A percentile compares a stretch with the other conserved stretches of the same genome.
phyloP scores from a whole-genome alignment of 441 rosid genomes.

The Pelargonium hybrid region DNA sequence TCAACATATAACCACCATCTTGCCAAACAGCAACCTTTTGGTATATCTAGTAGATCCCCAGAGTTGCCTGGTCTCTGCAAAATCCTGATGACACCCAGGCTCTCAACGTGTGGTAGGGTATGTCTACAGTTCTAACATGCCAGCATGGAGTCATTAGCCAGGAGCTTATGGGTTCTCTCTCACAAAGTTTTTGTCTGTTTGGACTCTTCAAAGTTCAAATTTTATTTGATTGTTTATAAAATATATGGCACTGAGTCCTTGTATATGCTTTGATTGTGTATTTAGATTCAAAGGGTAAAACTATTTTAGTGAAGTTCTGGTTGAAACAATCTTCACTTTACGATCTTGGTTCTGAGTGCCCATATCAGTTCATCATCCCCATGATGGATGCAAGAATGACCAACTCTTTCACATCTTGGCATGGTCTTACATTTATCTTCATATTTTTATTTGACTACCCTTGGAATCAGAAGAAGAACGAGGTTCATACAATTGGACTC shows the following conservation, averaged over 20 bases:
- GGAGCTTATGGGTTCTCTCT: not conserved
- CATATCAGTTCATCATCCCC: not conserved
- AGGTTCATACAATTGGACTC: not conserved
- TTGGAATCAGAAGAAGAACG: not conserved
- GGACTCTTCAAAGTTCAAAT: not conserved
- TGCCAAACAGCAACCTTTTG: constrained; percentile 19
- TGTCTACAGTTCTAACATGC: constrained; percentile 12
- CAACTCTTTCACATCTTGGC: not conserved
- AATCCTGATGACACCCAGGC: constrained; percentile 22
- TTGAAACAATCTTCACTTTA: not conserved
- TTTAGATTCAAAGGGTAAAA: not conserved
- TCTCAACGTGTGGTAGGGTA: constrained; percentile 29
- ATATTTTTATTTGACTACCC: not conserved
- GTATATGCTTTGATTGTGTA: not conserved
- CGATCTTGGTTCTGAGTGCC: not conserved
- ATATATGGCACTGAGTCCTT: not conserved
- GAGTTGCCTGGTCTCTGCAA: constrained; percentile 20
- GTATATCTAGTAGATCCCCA: constrained; percentile 14
- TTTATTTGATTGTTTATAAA: not conserved
- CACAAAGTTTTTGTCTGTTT: not conserved
- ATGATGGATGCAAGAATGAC: constrained; percentile 3
- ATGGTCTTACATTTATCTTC: not conserved
- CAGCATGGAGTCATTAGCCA: not conserved
- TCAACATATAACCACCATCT: constrained; percentile 16
- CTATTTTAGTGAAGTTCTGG: not conserved